phyloP scores from a whole-genome alignment of 352 stramenopile genomes.

The Elongisporangium anandrum region DNA sequence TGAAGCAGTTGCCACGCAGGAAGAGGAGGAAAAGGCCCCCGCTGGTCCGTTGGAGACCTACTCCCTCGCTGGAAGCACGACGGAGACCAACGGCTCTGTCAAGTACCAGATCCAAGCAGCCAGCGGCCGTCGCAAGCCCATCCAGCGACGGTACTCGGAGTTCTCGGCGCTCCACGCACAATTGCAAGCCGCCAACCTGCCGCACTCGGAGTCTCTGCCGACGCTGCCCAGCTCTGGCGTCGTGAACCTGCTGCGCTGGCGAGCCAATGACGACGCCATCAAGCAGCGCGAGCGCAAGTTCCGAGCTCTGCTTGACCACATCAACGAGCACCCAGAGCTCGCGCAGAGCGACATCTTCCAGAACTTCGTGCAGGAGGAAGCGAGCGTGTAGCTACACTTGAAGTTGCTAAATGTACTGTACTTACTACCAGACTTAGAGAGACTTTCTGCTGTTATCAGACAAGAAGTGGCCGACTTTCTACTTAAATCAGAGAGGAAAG shows the following conservation, averaged over 20 bases:
- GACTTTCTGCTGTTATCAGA: not conserved
- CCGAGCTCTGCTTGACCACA: slow-evolving; percentile 38
- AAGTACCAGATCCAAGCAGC: slow-evolving; percentile 6
- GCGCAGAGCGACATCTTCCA: slow-evolving; percentile 39
- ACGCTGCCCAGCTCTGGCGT: slow-evolving; percentile 30
- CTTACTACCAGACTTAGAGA: not conserved
- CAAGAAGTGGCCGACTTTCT: not conserved
- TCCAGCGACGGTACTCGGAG: slow-evolving; percentile 41
- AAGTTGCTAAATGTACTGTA: not conserved
- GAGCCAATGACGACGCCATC: slow-evolving; percentile 38
- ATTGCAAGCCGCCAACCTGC: slow-evolving; percentile 27
- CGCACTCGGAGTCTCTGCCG: slow-evolving; percentile 25
- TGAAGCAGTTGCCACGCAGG: not conserved
- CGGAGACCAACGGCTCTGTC: not conserved
- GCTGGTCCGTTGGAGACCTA: not conserved
- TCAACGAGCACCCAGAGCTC: slow-evolving; percentile 31
- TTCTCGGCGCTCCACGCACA: slow-evolving; percentile 52
- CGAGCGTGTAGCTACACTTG: not conserved
- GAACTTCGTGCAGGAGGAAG: slow-evolving; percentile 22
- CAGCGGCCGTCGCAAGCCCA: slow-evolving; percentile 19
- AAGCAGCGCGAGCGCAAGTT: slow-evolving; percentile 43
- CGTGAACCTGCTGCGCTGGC: slow-evolving; percentile 39
- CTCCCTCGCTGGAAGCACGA: not conserved
- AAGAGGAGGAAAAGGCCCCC: not conserved
- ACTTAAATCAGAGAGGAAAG: not conserved